Evolutionary conservation across 352 stramenopile genomes (phyloP).

Genomic region (Thalassiosira oceanica): DNA sequence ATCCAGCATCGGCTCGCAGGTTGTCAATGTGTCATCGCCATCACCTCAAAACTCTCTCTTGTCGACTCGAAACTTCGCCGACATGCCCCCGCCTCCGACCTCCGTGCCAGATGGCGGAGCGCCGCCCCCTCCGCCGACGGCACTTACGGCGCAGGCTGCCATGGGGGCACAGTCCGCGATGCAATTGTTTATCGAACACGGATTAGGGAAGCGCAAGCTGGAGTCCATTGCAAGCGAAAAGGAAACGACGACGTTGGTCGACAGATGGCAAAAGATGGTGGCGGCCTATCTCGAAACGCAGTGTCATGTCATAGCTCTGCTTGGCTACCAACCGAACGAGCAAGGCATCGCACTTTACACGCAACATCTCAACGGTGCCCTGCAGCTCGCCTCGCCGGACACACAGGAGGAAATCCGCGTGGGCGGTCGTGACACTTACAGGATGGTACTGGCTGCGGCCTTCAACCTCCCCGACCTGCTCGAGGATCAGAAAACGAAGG

Average conservation of each 20-base stretch:
- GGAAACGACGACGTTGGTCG: slow-evolving; percentile 29
- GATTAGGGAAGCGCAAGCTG: slow-evolving; percentile 58
- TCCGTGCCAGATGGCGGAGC: neutral
- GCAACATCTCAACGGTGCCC: slow-evolving; percentile 48
- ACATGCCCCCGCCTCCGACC: slow-evolving; percentile 9
- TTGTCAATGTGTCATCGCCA: too few relatives aligned
- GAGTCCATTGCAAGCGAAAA: slow-evolving; percentile 45
- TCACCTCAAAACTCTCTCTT: too few relatives aligned
- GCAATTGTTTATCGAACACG: slow-evolving; percentile 63
- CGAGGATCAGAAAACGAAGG: slow-evolving; percentile 25
- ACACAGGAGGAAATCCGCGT: slow-evolving; percentile 54
- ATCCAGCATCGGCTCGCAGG: too few relatives aligned
- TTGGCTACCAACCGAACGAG: slow-evolving; percentile 71
- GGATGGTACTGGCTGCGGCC: slow-evolving; percentile 56
- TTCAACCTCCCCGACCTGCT: slow-evolving; percentile 55
- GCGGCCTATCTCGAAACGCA: slow-evolving; percentile 70
- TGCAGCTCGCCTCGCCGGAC: slow-evolving; percentile 23
- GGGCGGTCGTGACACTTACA: slow-evolving; percentile 54
- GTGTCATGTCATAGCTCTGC: slow-evolving; percentile 60
- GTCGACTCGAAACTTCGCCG: slow-evolving; percentile 5
- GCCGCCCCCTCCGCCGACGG: slow-evolving; percentile 10
- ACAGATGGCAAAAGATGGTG: slow-evolving; percentile 80
- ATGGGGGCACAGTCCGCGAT: slow-evolving; percentile 60
- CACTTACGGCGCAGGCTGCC: slow-evolving; percentile 55
- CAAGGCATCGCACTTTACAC: slow-evolving; percentile 67